Percentiles rank a stretch among this genome's conserved stretches.
phyloP scores from a whole-genome alignment of 169 alveolate genomes.

The Eimeria necatrix region DNA sequence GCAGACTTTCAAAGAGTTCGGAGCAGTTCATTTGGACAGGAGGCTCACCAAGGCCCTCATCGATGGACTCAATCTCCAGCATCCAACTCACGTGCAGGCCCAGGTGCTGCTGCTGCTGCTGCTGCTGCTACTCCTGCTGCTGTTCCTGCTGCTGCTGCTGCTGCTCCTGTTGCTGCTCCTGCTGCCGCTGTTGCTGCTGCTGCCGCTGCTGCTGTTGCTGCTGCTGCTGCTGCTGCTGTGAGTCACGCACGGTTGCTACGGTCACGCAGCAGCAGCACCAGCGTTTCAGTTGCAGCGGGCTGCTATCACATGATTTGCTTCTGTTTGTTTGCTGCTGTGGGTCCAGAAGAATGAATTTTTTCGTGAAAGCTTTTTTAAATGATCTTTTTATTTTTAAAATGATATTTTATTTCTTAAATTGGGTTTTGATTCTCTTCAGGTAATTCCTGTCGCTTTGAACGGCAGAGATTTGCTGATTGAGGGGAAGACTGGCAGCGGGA shows the following conservation, averaged over 20 bases:
- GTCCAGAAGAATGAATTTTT: neutral
- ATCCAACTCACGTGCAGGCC: constrained; percentile 81
- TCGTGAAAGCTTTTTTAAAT: neutral
- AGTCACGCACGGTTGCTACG: neutral
- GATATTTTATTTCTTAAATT: neutral
- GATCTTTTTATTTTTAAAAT: neutral
- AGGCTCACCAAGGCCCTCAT: constrained; percentile 72
- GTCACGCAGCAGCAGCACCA: neutral
- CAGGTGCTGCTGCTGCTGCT: constrained; percentile 49
- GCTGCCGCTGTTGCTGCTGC: neutral
- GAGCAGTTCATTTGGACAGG: constrained; percentile 73
- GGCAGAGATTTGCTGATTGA: constrained; percentile 77
- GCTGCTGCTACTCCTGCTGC: neutral
- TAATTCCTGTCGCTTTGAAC: constrained; percentile 81
- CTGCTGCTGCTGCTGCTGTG: neutral
- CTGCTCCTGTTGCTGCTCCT: neutral
- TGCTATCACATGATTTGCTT: neutral
- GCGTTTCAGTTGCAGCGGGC: neutral
- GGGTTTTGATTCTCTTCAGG: constrained; percentile 56
- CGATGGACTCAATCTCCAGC: constrained; percentile 53
- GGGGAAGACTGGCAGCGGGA: constrained; percentile 83
- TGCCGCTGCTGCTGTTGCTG: neutral
- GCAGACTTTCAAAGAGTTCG: constrained; percentile 71
- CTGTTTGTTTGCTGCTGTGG: neutral
- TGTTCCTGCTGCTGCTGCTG: neutral